Evolutionary conservation across 805 yeast genomes (phyloP).

Genomic region (Barnettozyma botsteinii): DNA sequence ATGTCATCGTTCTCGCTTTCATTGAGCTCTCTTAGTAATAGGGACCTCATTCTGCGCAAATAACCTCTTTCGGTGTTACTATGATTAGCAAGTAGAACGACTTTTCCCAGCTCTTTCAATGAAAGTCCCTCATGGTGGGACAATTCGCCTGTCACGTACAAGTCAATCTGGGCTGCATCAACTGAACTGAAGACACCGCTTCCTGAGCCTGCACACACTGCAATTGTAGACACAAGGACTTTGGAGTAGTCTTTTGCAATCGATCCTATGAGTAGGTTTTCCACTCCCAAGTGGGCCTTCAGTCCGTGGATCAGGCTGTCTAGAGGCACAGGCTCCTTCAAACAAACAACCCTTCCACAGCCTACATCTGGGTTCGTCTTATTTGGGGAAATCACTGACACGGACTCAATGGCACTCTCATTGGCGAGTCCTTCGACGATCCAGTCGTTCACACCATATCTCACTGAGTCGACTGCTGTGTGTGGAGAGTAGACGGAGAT

Average conservation of each 20-base stretch:
- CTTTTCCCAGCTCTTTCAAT: conserved; percentile 62
- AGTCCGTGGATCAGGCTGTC: conserved; percentile 41
- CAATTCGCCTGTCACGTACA: conserved; percentile 85
- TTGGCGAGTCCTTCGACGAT: conserved; percentile 55
- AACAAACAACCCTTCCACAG: conserved; percentile 67
- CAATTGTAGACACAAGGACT: conserved; percentile 45
- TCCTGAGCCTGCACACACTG: conserved; percentile 96
- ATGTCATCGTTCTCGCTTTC: too few relatives aligned
- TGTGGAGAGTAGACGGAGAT: conserved; percentile 93
- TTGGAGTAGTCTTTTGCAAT: conserved; percentile 18
- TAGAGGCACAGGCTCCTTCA: conserved; percentile 40
- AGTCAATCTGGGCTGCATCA: conserved; percentile 41
- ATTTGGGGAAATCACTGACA: conserved; percentile 44
- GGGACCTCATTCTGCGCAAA: conserved; percentile 45
- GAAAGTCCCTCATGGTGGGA: conserved; percentile 87
- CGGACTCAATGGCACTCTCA: conserved; percentile 20
- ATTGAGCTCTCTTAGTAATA: conserved; percentile 22
- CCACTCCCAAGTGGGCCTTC: conserved; percentile 48
- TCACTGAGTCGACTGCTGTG: conserved; percentile 90
- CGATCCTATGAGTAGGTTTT: conserved; percentile 58
- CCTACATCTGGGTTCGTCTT: conserved; percentile 49
- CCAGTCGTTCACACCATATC: conserved; percentile 95
- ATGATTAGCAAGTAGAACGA: conserved; percentile 79
- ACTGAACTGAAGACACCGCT: conserved; percentile 64
- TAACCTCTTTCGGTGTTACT: conserved; percentile 92